A percentile compares a stretch with the other conserved stretches of the same genome.
Conservation (phyloP, 169 alveolate genomes). For the Plasmodium billcollinsi region DNA sequence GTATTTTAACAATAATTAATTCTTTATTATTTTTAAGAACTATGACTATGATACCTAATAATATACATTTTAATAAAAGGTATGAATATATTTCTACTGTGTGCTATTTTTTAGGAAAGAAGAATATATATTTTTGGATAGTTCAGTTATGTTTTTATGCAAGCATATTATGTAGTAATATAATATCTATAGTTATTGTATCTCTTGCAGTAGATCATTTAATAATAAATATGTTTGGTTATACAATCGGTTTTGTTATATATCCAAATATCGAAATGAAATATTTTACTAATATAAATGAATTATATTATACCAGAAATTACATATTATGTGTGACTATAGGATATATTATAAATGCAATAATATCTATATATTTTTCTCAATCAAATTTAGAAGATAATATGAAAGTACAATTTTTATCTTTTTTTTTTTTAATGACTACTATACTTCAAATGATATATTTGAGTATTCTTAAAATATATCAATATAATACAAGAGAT, state of each 20-base stretch:
- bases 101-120: constrained; percentile 82
- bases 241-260: constrained; percentile 80
- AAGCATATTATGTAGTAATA: constrained; percentile 81
- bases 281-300: constrained; percentile 17
- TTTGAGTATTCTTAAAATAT: constrained; percentile 56
- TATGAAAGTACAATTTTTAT: constrained; percentile 80
- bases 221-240: constrained; percentile 79
- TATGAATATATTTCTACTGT: constrained; percentile 84
- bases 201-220: constrained; percentile 84
- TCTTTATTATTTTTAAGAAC: constrained; percentile 84
- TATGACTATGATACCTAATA: constrained; percentile 86
- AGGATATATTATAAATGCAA: constrained; percentile 83
- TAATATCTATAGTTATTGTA: constrained; percentile 79
- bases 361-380: constrained; percentile 79
- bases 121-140: constrained; percentile 77
- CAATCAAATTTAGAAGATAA: constrained; percentile 84
- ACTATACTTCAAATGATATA: constrained; percentile 78
- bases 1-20: constrained; percentile 80
- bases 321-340: constrained; percentile 79
- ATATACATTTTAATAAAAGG: constrained; percentile 84
- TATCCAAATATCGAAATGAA: constrained; percentile 69
- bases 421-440: constrained; percentile 82
- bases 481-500: constrained; percentile 26
- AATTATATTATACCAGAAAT: constrained; percentile 42
- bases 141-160: constrained; percentile 80